A percentile compares a stretch with the other conserved stretches of the same genome.
Conservation (phyloP, 805 yeast genomes). For the Candida montana region DNA sequence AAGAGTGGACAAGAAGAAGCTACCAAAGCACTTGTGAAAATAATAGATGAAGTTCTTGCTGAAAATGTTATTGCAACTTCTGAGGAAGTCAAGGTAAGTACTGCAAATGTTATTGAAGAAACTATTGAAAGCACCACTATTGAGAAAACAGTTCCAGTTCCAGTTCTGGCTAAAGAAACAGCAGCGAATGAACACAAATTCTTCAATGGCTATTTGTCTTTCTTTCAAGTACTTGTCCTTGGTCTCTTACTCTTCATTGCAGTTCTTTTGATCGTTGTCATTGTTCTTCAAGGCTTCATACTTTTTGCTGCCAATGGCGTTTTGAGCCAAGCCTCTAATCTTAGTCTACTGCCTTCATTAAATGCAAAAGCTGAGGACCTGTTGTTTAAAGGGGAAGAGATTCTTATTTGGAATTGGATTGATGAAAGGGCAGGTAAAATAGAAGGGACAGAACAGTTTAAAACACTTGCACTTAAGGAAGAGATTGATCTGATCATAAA, state of each 20-base stretch:
- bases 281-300: constrained; percentile 14
- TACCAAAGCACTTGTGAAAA: constrained; percentile 40
- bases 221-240: constrained; percentile 1
- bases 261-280: too few species aligned
- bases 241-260: constrained; percentile 5
- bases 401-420: constrained; percentile 25
- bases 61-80: constrained; percentile 14
- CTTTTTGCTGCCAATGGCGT: constrained; percentile 5
- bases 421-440: constrained; percentile 22
- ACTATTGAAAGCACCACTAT: background rate
- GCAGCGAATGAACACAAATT: background rate
- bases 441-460: constrained; percentile 7
- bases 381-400: constrained; percentile 20
- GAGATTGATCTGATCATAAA: constrained; percentile 21
- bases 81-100: constrained; percentile 10
- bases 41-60: constrained; percentile 23
- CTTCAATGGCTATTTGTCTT: background rate
- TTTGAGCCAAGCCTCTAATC: constrained; percentile 1
- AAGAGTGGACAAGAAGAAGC: constrained; percentile 70
- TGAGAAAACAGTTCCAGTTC: background rate
- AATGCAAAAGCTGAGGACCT: constrained; percentile 9
- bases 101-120: background rate
- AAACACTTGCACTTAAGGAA: constrained; percentile 4
- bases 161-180: background rate
- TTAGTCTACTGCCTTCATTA: constrained; percentile 2